These are phyloP conservation scores for Elongisporangium senticosum DNA, from an alignment of 352 stramenopile species.

Conservation along the genomic window DNA sequence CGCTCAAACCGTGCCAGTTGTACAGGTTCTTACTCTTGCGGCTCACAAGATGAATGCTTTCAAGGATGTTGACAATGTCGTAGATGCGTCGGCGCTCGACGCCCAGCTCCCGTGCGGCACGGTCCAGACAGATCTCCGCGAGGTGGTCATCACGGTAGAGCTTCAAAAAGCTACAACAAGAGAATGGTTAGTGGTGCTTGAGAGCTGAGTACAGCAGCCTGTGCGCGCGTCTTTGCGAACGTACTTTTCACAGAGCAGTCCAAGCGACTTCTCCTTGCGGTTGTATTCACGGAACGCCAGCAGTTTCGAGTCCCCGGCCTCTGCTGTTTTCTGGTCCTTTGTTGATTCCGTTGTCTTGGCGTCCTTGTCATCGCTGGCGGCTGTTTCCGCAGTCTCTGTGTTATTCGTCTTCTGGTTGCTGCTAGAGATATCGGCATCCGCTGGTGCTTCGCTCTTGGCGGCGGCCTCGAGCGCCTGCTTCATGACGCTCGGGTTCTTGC, in stretches of 20 bases:
- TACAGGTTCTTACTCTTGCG: conserved; percentile 97
- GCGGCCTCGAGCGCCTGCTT: conserved; percentile 34
- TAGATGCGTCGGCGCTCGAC: conserved; percentile 95
- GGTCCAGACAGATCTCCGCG: conserved; percentile 71
- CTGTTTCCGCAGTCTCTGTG: neutral
- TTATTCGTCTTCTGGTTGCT: conserved; percentile 3
- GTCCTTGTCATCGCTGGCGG: conserved; percentile 9
- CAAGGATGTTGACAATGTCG: conserved; percentile 98
- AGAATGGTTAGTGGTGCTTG: neutral
- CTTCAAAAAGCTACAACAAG: conserved; percentile 56
- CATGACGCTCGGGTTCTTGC: conserved; percentile 24
- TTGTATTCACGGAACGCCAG: conserved; percentile 84
- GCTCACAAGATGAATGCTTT: conserved; percentile 92
- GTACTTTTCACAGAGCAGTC: conserved; percentile 83
- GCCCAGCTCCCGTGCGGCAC: conserved; percentile 55
- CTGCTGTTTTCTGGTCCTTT: conserved; percentile 5
- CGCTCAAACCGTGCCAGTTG: conserved; percentile 80
- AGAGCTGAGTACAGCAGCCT: neutral
- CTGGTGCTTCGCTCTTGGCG: conserved; percentile 17
- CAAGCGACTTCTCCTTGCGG: conserved; percentile 84
- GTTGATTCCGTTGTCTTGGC: conserved; percentile 23
- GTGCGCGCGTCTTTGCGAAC: conserved; percentile 5
- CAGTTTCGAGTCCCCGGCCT: conserved; percentile 29
- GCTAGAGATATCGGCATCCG: conserved; percentile 24
- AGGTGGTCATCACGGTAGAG: conserved; percentile 64